Percentiles rank a stretch among this genome's conserved stretches.
phyloP scores from a whole-genome alignment of 345 rosid genomes.

The Arabis alpina region DNA sequence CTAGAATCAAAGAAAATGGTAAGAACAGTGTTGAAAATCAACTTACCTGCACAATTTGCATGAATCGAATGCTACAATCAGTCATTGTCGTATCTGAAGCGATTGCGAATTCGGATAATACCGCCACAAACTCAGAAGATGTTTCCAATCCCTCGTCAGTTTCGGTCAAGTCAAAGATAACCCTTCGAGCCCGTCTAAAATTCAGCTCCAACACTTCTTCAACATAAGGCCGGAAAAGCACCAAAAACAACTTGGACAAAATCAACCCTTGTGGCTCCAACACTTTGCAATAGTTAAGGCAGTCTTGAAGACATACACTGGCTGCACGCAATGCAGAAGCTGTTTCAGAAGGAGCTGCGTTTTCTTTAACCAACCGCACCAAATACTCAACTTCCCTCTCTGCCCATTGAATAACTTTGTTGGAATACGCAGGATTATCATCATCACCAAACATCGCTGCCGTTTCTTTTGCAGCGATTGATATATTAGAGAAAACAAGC shows the following conservation, averaged over 20 bases:
- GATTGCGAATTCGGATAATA: constrained; percentile 64
- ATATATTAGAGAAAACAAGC: constrained; percentile 78
- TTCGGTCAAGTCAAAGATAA: constrained; percentile 61
- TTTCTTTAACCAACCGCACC: constrained; percentile 80
- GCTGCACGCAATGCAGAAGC: constrained; percentile 80
- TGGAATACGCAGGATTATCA: constrained; percentile 82
- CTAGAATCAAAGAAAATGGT: constrained; percentile 12
- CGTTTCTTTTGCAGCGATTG: constrained; percentile 70
- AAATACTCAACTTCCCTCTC: constrained; percentile 91
- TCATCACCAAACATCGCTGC: constrained; percentile 85
- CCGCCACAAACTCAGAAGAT: constrained; percentile 57
- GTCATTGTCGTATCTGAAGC: constrained; percentile 65
- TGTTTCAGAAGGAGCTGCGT: constrained; percentile 80
- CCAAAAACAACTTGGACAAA: constrained; percentile 84
- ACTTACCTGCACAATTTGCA: constrained; percentile 82
- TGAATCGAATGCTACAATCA: constrained; percentile 78
- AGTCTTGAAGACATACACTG: constrained; percentile 71
- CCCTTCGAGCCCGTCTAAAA: constrained; percentile 79
- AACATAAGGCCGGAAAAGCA: constrained; percentile 78
- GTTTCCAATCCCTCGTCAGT: constrained; percentile 57
- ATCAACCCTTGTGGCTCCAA: constrained; percentile 86
- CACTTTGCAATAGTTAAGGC: constrained; percentile 74
- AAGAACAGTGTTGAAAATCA: constrained; percentile 3
- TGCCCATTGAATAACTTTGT: constrained; percentile 92
- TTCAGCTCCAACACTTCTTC: constrained; percentile 94